phyloP scores from a whole-genome alignment of 345 rosid genomes.

The Barbarea vulgaris region DNA sequence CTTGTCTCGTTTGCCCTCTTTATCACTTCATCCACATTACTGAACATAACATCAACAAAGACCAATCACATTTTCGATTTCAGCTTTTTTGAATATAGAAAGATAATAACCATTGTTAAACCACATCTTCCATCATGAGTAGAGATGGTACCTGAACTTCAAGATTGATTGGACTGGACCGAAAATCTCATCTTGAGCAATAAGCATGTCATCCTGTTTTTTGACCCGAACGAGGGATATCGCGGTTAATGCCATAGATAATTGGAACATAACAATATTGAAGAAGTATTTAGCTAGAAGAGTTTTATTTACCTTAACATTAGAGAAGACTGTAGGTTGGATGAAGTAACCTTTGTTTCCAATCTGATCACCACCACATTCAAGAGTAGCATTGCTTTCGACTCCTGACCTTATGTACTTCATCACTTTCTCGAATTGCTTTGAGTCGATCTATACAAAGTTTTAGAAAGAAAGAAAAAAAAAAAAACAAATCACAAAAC shows the following conservation, averaged over 20 bases:
- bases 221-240: background rate
- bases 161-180: conserved; percentile 97
- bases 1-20: conserved; percentile 64
- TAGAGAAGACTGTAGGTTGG: conserved; percentile 95
- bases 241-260: background rate
- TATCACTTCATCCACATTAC: conserved; percentile 76
- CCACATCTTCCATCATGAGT: conserved; percentile 2
- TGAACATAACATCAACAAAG: conserved; percentile 28
- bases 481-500: background rate
- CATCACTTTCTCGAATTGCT: conserved; percentile 83
- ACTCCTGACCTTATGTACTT: conserved; percentile 73
- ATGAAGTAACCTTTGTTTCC: conserved; percentile 84
- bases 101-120: background rate
- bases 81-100: background rate
- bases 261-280: background rate
- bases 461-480: background rate
- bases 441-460: conserved; percentile 58
- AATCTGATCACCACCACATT: conserved; percentile 81
- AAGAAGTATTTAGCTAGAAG: background rate
- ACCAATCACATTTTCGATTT: background rate
- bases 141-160: conserved; percentile 86
- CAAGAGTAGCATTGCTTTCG: conserved; percentile 80
- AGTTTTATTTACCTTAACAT: conserved; percentile 63
- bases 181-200: conserved; percentile 92
- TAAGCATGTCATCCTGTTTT: conserved; percentile 82